phyloP scores from a whole-genome alignment of 179 eudicot species.

The Vitellaria paradoxa region DNA sequence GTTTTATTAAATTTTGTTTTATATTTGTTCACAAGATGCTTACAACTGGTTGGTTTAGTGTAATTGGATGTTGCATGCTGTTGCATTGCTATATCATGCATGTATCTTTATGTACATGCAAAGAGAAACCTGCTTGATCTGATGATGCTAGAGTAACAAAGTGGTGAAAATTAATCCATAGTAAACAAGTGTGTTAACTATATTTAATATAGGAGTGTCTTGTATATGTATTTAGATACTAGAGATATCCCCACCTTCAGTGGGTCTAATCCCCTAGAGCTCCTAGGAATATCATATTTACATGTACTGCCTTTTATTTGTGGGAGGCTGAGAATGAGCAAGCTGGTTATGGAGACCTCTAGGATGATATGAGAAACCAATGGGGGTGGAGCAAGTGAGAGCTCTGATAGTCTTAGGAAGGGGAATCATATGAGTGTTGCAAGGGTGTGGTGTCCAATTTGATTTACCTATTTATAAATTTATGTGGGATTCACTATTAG shows the following conservation, averaged over 20 bases:
- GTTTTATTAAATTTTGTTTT: neutral
- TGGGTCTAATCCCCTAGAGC: too few species aligned
- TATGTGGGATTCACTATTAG: too few species aligned
- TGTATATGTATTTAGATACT: neutral
- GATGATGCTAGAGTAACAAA: neutral
- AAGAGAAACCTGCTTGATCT: neutral
- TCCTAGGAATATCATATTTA: too few species aligned
- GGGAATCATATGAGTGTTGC: too few species aligned
- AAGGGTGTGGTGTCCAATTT: too few species aligned
- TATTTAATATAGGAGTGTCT: neutral
- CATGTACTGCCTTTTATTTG: too few species aligned
- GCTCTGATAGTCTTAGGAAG: neutral
- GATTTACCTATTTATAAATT: too few species aligned
- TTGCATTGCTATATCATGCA: too few species aligned
- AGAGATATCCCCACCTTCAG: too few species aligned
- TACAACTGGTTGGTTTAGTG: neutral
- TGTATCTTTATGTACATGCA: too few species aligned
- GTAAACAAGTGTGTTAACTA: neutral
- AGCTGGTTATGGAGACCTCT: neutral
- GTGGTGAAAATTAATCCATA: neutral
- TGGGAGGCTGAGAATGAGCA: neutral
- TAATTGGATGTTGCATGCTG: neutral
- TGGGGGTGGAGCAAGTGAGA: neutral
- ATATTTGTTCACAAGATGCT: neutral
- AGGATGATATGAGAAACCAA: neutral